These are phyloP conservation scores for Alternaria novae-zelandiae DNA, from an alignment of 2,329 filamentous ascomycete genomes.

Conservation along the genomic window DNA sequence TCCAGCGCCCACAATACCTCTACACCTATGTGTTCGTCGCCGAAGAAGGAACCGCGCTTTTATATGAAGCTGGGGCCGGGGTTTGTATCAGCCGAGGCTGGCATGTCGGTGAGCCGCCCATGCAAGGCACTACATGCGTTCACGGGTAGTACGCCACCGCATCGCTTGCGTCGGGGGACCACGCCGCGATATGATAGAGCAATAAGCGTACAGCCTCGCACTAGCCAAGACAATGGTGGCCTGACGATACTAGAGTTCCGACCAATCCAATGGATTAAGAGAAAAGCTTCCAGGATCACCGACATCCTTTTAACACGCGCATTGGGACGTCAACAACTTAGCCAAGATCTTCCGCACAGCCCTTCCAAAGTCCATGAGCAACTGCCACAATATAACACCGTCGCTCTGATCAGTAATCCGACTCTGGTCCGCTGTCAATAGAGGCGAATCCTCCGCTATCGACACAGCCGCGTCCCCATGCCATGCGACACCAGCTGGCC, in stretches of 20 bases:
- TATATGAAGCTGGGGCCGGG: not conserved
- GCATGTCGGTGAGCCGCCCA: not conserved
- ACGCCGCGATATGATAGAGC: not conserved
- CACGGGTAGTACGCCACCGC: not conserved
- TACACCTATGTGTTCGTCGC: not conserved
- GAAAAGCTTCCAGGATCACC: not conserved
- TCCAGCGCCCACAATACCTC: too few relatives aligned
- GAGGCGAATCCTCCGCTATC: not conserved
- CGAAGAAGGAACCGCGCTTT: not conserved
- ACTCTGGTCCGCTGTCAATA: not conserved
- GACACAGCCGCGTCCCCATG: not conserved
- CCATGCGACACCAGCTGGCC: not conserved
- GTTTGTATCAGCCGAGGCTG: not conserved
- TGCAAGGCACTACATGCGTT: not conserved
- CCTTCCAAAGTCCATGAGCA: not conserved
- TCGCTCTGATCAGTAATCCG: not conserved
- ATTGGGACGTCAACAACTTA: not conserved
- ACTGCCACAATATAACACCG: not conserved
- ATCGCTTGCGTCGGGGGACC: not conserved
- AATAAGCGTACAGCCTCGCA: not conserved
- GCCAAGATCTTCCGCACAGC: not conserved
- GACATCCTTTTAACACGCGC: not conserved
- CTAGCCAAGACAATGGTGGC: not conserved
- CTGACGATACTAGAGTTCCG: not conserved
- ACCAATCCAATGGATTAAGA: not conserved